Conservation (phyloP, 2,329 filamentous ascomycete genomes). For the Exophiala mesophila region DNA sequence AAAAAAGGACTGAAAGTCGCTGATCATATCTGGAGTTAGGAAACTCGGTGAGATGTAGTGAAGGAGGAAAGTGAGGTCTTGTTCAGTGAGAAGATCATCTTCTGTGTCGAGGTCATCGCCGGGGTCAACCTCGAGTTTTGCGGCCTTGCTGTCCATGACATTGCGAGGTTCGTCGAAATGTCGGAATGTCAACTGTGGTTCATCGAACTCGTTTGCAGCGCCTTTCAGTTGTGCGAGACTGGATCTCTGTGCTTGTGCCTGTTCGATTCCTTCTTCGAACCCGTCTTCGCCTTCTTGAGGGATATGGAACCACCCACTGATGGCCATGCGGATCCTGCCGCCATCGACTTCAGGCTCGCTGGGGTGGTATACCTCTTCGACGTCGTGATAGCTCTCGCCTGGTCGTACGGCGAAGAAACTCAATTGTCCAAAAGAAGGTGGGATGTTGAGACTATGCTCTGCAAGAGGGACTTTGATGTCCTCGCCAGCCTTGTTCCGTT, state of each 20-base stretch:
- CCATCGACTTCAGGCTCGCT: constrained; percentile 56
- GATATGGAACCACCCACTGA: constrained; percentile 98
- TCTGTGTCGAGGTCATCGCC: constrained; percentile 38
- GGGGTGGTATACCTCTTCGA: constrained; percentile 88
- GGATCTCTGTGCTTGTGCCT: constrained; percentile 81
- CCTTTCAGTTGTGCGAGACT: constrained; percentile 89
- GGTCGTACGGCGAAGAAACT: constrained; percentile 98
- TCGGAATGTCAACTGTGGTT: constrained; percentile 61
- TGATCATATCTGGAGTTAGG: constrained; percentile 83
- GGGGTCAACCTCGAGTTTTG: constrained; percentile 27
- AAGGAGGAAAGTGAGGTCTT: constrained; percentile 82
- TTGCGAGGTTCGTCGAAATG: constrained; percentile 33
- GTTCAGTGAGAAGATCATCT: constrained; percentile 63
- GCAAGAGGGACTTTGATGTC: constrained; percentile 75
- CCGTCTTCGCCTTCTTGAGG: constrained; percentile 91
- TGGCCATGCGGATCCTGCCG: constrained; percentile 78
- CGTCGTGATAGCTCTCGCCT: constrained; percentile 98
- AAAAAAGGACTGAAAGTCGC: constrained; percentile 75
- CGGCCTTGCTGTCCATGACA: constrained; percentile 33
- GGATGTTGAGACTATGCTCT: constrained; percentile 75
- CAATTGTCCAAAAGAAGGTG: constrained; percentile 94
- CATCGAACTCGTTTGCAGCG: constrained; percentile 75
- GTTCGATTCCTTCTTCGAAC: constrained; percentile 80
- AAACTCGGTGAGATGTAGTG: constrained; percentile 88
- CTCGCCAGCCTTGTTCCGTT: constrained; percentile 63